Conservation (phyloP, 495 filamentous ascomycete species). For the Aspergillus egyptiacus region DNA sequence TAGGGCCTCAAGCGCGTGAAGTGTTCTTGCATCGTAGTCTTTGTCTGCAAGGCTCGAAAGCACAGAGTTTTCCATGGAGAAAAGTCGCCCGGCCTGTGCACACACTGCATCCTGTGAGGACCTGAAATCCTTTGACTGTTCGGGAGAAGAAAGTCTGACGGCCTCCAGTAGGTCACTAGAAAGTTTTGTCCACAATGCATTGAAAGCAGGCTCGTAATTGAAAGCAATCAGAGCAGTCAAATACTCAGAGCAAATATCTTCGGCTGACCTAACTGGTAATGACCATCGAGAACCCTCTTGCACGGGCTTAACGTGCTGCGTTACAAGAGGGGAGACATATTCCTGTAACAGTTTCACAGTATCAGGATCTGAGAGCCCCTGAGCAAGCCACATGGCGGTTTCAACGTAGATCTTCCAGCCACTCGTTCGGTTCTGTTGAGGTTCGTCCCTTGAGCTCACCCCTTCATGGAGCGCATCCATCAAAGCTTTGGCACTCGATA, state of each 20-base stretch:
- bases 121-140: slow-evolving; percentile 67
- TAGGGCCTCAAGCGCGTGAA: slow-evolving; percentile 22
- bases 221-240: slow-evolving; percentile 26
- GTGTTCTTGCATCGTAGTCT: slow-evolving; percentile 20
- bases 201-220: slow-evolving; percentile 28
- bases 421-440: slow-evolving; percentile 52
- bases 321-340: slow-evolving; percentile 51
- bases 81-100: slow-evolving; percentile 55
- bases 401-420: slow-evolving; percentile 73
- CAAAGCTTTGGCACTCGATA: slow-evolving; percentile 36
- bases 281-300: slow-evolving; percentile 45
- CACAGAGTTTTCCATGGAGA: slow-evolving; percentile 48
- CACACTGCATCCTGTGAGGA: slow-evolving; percentile 63
- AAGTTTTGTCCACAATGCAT: slow-evolving; percentile 48
- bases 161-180: slow-evolving; percentile 51
- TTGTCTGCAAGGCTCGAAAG: slow-evolving; percentile 27
- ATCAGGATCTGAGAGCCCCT: slow-evolving; percentile 41
- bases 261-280: slow-evolving; percentile 35
- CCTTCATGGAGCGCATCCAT: slow-evolving; percentile 62
- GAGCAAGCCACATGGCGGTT: slow-evolving; percentile 44
- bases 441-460: slow-evolving; percentile 67
- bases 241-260: slow-evolving; percentile 35
- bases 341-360: slow-evolving; percentile 41
- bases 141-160: slow-evolving; percentile 65
- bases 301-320: slow-evolving; percentile 49